Evolutionary conservation across 164 flowering plant species (phyloP), one percentile per base, ranked within the genome.

Genomic region (Euptelea pleiosperma): DNA sequence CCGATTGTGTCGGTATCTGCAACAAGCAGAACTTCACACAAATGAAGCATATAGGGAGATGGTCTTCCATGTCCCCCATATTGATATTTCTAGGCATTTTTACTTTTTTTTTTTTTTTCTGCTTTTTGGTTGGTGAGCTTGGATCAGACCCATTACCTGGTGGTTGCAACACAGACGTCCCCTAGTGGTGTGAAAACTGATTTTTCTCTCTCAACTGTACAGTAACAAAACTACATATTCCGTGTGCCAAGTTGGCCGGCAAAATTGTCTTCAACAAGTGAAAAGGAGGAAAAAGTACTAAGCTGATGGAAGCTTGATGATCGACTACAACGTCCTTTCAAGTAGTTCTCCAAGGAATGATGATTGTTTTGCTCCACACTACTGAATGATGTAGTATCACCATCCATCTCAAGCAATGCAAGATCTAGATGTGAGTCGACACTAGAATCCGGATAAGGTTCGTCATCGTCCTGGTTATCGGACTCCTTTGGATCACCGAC

Each of bases 301-400:
- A 57, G 52, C 76, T 83, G 87, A 54, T 84, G 76, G 59, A 84
- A 77, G 70, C 95, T 89, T 51, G 90, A 79, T 51, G 96, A 82
- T 49, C 85, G 66, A 59, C 92, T 88, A 65, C 84, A 86, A 64
- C 87, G 74, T 46, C 73, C 80, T 70, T 69, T 83, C 47, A 84
- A 55, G 62, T 81, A 81, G 47, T 80, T 86, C 49, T 80, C 89
- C 6, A 76, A 41, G 22, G 81, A 76, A 24, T 73, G 60, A 25
- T 62, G 72, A 63, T 66, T 81, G 63, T 60, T 74, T 57, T 63
- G 81, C 22, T 82, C 90, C 22, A 51, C 6, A 54, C 97, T 80
- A 55, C 89, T 77, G 37, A 73, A 67, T 18, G 90, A 87, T 39
- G 80, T 73, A 0, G 69, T 63, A 36, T 73, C 81, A 49, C 79